Evolutionary conservation across 2,329 filamentous ascomycete genomes (phyloP).

Genomic region (Colletotrichum eleusines): DNA sequence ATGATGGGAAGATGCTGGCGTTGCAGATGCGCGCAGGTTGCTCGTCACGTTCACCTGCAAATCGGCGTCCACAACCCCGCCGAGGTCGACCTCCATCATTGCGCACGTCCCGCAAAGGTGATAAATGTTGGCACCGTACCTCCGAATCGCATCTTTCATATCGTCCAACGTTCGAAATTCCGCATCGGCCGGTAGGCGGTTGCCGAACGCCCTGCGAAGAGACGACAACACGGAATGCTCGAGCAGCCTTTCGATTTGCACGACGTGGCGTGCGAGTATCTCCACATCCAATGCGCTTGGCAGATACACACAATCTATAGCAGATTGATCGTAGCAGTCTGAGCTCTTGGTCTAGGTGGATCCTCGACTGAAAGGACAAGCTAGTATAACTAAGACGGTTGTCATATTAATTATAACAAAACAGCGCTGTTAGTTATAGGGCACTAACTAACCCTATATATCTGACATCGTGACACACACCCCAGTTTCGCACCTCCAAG

Average conservation of each 20-base stretch:
- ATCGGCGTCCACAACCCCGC: conserved; percentile 40
- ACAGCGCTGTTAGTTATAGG: too few relatives aligned
- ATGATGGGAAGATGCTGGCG: conserved; percentile 42
- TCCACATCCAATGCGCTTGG: background rate
- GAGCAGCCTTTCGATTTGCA: background rate
- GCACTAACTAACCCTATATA: too few relatives aligned
- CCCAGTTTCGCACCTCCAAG: too few relatives aligned
- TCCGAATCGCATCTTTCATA: background rate
- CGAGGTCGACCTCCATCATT: conserved; percentile 34
- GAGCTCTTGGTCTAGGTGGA: background rate
- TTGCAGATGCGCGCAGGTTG: conserved; percentile 42
- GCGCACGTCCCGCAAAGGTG: conserved; percentile 29
- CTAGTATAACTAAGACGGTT: background rate
- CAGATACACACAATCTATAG: conserved; percentile 1
- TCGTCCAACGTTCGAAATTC: background rate
- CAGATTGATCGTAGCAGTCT: background rate
- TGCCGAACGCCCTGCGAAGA: background rate
- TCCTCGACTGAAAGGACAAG: conserved; percentile 5
- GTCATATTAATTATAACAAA: too few relatives aligned
- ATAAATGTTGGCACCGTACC: conserved; percentile 4
- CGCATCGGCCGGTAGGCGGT: background rate
- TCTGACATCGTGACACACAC: too few relatives aligned
- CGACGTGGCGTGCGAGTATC: background rate
- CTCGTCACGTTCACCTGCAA: conserved; percentile 36
- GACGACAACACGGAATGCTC: background rate